Percentiles rank a stretch among this genome's conserved stretches.
Conservation (phyloP, 1,139 yeast species). For the Pichia sp. region DNA sequence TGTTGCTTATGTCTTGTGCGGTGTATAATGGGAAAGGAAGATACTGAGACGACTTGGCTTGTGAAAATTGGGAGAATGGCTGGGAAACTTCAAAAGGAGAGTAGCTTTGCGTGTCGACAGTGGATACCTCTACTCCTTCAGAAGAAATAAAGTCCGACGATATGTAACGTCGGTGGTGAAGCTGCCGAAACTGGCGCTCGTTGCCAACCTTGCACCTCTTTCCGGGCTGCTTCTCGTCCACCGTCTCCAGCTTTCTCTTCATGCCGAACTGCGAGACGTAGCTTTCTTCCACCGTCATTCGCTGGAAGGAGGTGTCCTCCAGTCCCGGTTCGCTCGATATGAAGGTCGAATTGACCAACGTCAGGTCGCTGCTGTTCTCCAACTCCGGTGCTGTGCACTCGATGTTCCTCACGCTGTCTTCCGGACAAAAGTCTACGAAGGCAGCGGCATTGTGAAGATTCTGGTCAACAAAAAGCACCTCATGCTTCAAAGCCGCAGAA, state of each 20-base stretch:
- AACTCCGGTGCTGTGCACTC: neutral
- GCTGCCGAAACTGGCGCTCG: neutral
- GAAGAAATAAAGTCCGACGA: slow-evolving; percentile 8
- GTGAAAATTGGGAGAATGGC: neutral
- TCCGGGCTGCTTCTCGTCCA: neutral
- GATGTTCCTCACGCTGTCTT: neutral
- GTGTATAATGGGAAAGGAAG: slow-evolving; percentile 3
- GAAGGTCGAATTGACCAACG: neutral
- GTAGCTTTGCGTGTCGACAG: neutral
- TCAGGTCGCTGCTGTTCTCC: neutral
- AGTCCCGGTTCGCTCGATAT: neutral
- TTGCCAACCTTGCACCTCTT: neutral
- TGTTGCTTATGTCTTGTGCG: neutral
- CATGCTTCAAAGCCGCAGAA: neutral
- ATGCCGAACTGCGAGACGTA: neutral
- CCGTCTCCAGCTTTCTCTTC: neutral
- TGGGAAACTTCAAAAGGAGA: neutral
- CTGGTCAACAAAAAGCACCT: neutral
- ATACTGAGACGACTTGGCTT: neutral
- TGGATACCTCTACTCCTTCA: neutral
- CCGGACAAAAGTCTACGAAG: neutral
- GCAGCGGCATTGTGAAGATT: neutral
- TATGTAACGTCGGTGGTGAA: neutral
- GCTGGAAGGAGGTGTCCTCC: neutral
- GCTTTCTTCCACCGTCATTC: neutral